These are phyloP conservation scores for Penicillium capsulatum DNA, from an alignment of 2,329 filamentous ascomycete genomes.

Conservation along the genomic window DNA sequence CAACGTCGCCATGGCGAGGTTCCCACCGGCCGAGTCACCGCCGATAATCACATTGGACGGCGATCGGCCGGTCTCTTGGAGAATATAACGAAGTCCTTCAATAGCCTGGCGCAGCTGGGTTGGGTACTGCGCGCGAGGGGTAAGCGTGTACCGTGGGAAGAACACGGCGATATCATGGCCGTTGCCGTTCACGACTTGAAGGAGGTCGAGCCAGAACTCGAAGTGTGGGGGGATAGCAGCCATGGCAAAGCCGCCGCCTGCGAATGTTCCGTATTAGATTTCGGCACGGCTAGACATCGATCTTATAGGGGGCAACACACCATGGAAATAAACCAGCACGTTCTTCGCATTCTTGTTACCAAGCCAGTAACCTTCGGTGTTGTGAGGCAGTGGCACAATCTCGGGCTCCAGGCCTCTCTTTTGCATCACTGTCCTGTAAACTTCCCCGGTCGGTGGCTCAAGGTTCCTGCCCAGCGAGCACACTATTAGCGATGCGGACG, in stretches of 20 bases:
- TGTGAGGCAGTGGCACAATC: slow-evolving; percentile 30
- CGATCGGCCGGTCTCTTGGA: slow-evolving; percentile 28
- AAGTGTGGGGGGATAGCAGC: slow-evolving; percentile 43
- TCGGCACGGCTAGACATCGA: background rate
- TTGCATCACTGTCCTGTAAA: slow-evolving; percentile 27
- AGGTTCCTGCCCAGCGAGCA: slow-evolving; percentile 20
- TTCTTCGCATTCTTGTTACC: slow-evolving; percentile 39
- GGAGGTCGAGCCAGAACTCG: slow-evolving; percentile 43
- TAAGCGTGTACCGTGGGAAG: slow-evolving; percentile 53
- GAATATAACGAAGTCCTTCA: slow-evolving; percentile 38
- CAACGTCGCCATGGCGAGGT: slow-evolving; percentile 33
- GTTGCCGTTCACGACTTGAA: slow-evolving; percentile 35
- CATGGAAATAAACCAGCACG: slow-evolving; percentile 38
- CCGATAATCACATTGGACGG: slow-evolving; percentile 35
- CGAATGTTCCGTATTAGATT: slow-evolving; percentile 6
- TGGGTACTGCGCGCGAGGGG: slow-evolving; percentile 39
- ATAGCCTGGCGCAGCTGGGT: slow-evolving; percentile 38
- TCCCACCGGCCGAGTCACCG: slow-evolving; percentile 42
- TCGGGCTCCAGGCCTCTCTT: slow-evolving; percentile 26
- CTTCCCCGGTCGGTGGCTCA: slow-evolving; percentile 20
- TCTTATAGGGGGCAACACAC: slow-evolving; percentile 19
- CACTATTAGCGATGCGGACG: background rate
- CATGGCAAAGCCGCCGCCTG: slow-evolving; percentile 54
- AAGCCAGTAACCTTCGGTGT: slow-evolving; percentile 37
- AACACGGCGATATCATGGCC: slow-evolving; percentile 48